phyloP scores from a whole-genome alignment of 208 protist species.

The Acanthamoeba quina region DNA sequence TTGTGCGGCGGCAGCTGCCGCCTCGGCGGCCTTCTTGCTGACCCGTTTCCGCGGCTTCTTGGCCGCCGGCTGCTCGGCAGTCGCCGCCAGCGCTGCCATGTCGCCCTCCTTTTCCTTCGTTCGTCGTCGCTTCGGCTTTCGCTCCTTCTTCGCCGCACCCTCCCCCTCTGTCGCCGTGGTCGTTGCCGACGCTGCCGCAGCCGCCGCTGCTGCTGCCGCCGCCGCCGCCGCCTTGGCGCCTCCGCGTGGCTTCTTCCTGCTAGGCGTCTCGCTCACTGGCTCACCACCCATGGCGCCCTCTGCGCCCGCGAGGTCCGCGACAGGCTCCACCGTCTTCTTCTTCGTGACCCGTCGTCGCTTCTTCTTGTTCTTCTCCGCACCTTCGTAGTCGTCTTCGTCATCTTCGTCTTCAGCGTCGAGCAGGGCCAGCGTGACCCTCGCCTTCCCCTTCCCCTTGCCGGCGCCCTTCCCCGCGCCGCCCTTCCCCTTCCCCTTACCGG shows the following conservation, averaged over 20 bases:
- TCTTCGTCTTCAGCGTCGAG: neutral
- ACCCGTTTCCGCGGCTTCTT: slow-evolving; percentile 23
- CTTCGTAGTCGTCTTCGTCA: neutral
- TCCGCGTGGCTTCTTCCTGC: neutral
- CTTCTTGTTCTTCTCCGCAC: neutral
- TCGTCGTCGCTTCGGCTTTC: slow-evolving; percentile 30
- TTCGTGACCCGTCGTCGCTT: neutral
- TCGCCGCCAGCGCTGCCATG: neutral
- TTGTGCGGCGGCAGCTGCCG: neutral
- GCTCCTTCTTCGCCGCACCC: slow-evolving; percentile 1
- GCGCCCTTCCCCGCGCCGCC: neutral
- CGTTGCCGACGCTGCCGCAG: neutral
- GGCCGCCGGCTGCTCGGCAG: neutral
- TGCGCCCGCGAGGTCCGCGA: neutral
- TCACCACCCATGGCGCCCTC: neutral
- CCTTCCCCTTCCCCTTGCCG: neutral
- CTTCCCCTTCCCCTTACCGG: neutral
- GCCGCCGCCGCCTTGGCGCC: neutral
- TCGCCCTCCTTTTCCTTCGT: slow-evolving; percentile 15
- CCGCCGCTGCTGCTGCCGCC: neutral
- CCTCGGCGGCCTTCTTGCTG: slow-evolving; percentile 9
- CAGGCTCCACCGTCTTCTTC: neutral
- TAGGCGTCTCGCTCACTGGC: neutral
- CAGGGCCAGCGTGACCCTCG: no score
- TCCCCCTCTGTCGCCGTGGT: neutral